A percentile compares a stretch with the other conserved stretches of the same genome.
Conservation (phyloP, 176 grass and related monocot genomes). For the Ensete ventricosum region DNA sequence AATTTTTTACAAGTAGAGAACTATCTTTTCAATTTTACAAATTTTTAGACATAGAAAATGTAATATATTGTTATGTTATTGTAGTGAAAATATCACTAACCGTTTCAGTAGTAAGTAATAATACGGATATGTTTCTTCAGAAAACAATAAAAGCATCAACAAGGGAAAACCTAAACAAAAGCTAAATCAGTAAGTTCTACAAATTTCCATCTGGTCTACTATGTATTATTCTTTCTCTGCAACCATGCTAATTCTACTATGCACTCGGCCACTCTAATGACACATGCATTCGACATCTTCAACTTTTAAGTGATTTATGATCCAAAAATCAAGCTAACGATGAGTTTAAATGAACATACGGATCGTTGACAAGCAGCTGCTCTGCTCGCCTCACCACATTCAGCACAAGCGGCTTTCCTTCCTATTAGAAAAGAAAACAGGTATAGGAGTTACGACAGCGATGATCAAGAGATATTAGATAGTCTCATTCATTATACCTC, state of each 20-base stretch:
- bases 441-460: not conserved
- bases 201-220: not conserved
- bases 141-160: no score
- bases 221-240: not conserved
- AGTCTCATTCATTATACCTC: conserved; percentile 43
- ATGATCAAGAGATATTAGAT: not conserved
- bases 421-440: conserved; percentile 34
- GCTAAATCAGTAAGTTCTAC: not conserved
- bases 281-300: not conserved
- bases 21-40: no score
- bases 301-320: not conserved
- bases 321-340: not conserved
- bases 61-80: no score
- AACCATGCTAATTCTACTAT: not conserved
- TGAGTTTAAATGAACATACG: conserved; percentile 37
- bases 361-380: conserved; percentile 50
- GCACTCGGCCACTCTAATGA: not conserved
- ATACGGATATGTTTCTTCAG: no score
- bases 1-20: no score
- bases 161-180: no score
- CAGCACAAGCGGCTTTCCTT: conserved; percentile 93
- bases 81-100: no score
- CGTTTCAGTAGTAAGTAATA: no score
- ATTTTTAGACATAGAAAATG: no score
- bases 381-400: conserved; percentile 90